Base-by-base conservation (phyloP, 2,329 filamentous ascomycete species). In the Aspergillus luchuensis region DNA sequence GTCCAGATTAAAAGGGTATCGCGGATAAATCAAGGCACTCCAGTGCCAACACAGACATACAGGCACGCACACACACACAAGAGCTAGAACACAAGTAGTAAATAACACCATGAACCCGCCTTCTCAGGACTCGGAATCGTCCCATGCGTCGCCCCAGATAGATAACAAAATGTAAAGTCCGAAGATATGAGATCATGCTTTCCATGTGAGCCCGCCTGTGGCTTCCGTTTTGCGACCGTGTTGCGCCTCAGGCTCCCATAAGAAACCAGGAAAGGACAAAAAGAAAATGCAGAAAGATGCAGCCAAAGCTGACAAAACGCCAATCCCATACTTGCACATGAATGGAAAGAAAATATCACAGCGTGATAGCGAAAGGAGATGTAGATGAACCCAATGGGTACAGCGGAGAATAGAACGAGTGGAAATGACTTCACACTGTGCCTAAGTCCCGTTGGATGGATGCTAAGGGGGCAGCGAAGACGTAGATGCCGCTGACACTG, bases 401-500 rank as follows among this genome's bases (percentile, higher is more conserved):
- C n/a, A 43, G 47, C 2, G 13, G 4, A 33, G 47, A 10, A 5
- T n/a, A 33, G 47, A 8, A 8, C 3, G 15, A 10, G 23, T 30
- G 25, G 4, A 11, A 21, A 23, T 21, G 17, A 45, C 17, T 19
- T 17, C 19, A 45, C 17, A 11, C 17, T 21, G 1, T 17, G 23
- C 25, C 5, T 10, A 56, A 38, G 57, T 58, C 45, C 19, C 36
- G 5, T 25, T n/a, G 8, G 6, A 8, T 13, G 38, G 38, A 5
- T 15, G 21, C 19, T 45, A 60, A 47, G 58, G 43, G 28, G 47
- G 64, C 21, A 75, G 69, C 38, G 73, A 76, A 39, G 73, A 72
- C 41, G 67, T 74, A n/a, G 75, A 76, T 6, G 74, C 68, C 25
- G 71, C 67, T 48, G 75, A 77, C 49, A 74, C 57, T 2, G 74